Evolutionary conservation across 257 asterid species (phyloP).

Genomic region (Linaria vulgaris): DNA sequence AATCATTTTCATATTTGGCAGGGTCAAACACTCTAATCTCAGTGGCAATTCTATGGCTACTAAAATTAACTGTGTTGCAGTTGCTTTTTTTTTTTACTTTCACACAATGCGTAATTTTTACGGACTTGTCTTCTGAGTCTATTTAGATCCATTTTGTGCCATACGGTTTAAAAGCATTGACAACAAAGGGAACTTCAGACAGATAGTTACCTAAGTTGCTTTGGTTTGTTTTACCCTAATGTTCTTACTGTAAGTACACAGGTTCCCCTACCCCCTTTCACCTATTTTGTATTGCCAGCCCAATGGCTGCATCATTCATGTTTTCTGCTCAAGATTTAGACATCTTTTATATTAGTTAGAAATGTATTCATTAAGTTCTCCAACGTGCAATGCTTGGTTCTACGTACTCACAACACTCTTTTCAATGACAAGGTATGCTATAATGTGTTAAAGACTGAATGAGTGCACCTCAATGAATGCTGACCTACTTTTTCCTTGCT

Average conservation of each 20-base stretch:
- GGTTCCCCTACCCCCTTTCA: not conserved
- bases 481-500: not conserved
- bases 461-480: constrained; percentile 15
- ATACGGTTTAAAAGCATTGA: too few relatives aligned
- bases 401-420: not conserved
- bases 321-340: not conserved
- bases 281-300: not conserved
- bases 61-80: too few relatives aligned
- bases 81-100: too few relatives aligned
- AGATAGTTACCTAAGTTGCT: not conserved
- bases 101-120: too few relatives aligned
- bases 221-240: too few relatives aligned
- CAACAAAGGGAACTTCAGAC: not conserved
- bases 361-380: not conserved
- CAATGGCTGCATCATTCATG: not conserved
- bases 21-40: too few relatives aligned
- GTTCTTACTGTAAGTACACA: not conserved
- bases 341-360: constrained; percentile 1
- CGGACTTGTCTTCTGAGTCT: too few relatives aligned
- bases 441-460: not conserved
- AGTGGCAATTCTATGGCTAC: too few relatives aligned
- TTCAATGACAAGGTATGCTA: not conserved
- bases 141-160: too few relatives aligned
- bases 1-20: too few relatives aligned
- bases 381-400: not conserved